Evolutionary conservation across 2,329 filamentous ascomycete genomes (phyloP), one percentile per base, ranked within the genome.

Genomic region (Talaromyces amestolkiae): DNA sequence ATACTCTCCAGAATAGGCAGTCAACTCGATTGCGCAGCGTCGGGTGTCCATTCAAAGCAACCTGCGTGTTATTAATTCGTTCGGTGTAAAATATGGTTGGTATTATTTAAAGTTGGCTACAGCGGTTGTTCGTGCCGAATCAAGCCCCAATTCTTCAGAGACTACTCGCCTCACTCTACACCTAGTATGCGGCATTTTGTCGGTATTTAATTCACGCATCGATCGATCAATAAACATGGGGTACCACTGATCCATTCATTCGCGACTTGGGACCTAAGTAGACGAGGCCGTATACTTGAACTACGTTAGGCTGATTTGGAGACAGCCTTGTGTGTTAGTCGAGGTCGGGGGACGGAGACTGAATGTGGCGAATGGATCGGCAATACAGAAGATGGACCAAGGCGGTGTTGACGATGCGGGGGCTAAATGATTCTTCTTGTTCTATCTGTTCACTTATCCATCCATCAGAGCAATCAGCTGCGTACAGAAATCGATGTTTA

Each of bases 131-230:
- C 31, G 31, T 33, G 51, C 31, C 24, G 24, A 17, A 56, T 22
- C 11, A 39, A 39, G 33, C 53, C 53, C 19, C 33, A 22, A 24
- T 22, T 31, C 22, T 58, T 31, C 37, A 41, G 13, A 41, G 13
- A 47, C 41, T 60, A 60, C 41, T 43, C 58, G 58, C 58, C 58
- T 60, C 58, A 60, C 37, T 60, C 41, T 47, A 33, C 27, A 33
- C 35, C 17, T 15, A 19, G 13, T 19, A 47, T 60, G 58, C 58
- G 58, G 58, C 41, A 60, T 60, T 60, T 60, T 60, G 58, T 60
- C 27, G 1, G 27, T 35, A 11, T 22, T 56, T 54, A 22, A 56
- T 37, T 39, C 19, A 54, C 53, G 37, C 53, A 54, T 35, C 17
- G 9, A 53, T 13, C 24, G 17, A 35, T 19, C 15, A 19, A 54